Base-by-base conservation (phyloP, 345 rosid genomes). In the Passiflora organensis region DNA sequence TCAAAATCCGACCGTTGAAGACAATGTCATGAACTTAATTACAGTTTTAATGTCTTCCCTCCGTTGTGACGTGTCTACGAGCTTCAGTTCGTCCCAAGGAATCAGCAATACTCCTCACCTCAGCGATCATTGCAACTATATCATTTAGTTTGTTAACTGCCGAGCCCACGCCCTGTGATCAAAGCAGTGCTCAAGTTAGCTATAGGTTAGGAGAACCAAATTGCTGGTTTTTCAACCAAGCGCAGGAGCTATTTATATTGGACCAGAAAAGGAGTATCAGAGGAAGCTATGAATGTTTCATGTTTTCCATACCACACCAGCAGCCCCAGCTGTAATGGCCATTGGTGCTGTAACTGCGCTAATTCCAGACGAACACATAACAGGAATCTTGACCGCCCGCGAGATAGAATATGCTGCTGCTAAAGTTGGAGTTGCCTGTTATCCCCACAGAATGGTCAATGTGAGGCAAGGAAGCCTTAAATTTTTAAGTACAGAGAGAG, bases 381-480 rank as follows among this genome's bases (percentile, higher is more conserved):
- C 83, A 0, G 88, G 88, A 66, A 82, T 80, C 69, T 67, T 67
- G 37, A 80, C 85, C 4, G 81, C 85, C 62, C 70, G 66, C 22
- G 88, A 77, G 43, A 80, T 82, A 5, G 85, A 73, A 60, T 82
- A 80, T 28, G 85, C 82, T 18, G 88, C 81, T 20, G 82, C 88
- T 64, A 82, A 46, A 39, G 81, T 79, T 32, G 85, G 88, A 0
- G 85, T 48, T 10, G 85, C 88, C 85, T 79, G 4, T 14, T 22
- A 23, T 22, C 24, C 16, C 48, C 39, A n/a, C n/a, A 53, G 22
- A 10, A 53, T 49, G 37, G 11, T 3, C 3, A 8, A 28, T 28
- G 3, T 2, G 5, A 28, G 34, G 34, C 8, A 28, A 28, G 34
- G 8, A n/a, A n/a, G n/a, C n/a, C n/a, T n/a, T n/a, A n/a, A n/a